A percentile compares a stretch with the other conserved stretches of the same genome.
Conservation (phyloP, 2,329 filamentous ascomycete species). For the Chaetothyriales sp. region DNA sequence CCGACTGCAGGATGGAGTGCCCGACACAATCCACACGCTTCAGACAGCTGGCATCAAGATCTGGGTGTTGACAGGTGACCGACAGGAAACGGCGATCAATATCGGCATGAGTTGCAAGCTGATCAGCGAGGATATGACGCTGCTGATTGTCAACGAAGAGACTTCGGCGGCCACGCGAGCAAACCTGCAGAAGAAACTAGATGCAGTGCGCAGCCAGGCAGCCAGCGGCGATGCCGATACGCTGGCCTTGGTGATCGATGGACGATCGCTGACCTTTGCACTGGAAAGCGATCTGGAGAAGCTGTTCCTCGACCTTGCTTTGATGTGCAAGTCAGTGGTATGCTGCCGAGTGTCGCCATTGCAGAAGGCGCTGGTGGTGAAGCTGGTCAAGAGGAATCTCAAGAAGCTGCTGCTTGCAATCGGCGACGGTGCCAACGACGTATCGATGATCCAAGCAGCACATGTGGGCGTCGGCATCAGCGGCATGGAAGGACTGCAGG, state of each 20-base stretch:
- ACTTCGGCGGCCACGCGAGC: slow-evolving; percentile 60
- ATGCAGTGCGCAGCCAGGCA: slow-evolving; percentile 73
- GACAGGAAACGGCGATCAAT: slow-evolving; percentile 98
- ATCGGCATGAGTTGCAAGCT: slow-evolving; percentile 99
- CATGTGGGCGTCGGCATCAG: slow-evolving; percentile 97
- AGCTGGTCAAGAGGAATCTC: slow-evolving; percentile 88
- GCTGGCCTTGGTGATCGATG: slow-evolving; percentile 84
- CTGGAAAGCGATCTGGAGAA: slow-evolving; percentile 90
- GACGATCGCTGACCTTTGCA: slow-evolving; percentile 84
- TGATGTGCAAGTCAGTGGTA: slow-evolving; percentile 97
- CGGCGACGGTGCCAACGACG: slow-evolving; percentile 93
- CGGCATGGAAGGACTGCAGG: slow-evolving; percentile 90
- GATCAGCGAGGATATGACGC: slow-evolving; percentile 95
- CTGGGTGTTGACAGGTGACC: slow-evolving; percentile 93
- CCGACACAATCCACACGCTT: slow-evolving; percentile 92
- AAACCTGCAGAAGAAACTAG: slow-evolving; percentile 84
- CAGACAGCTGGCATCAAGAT: slow-evolving; percentile 97
- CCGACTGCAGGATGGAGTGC: slow-evolving; percentile 88
- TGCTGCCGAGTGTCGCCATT: slow-evolving; percentile 86
- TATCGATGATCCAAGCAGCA: slow-evolving; percentile 99
- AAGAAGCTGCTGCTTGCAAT: slow-evolving; percentile 88
- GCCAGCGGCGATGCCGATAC: slow-evolving; percentile 52
- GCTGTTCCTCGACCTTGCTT: slow-evolving; percentile 76
- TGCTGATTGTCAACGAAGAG: slow-evolving; percentile 92
- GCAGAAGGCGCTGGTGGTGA: slow-evolving; percentile 94